Evolutionary conservation across 225 moss, liverwort and hornwort genomes (phyloP).

Genomic region (Rhytidiadelphus loreus): DNA sequence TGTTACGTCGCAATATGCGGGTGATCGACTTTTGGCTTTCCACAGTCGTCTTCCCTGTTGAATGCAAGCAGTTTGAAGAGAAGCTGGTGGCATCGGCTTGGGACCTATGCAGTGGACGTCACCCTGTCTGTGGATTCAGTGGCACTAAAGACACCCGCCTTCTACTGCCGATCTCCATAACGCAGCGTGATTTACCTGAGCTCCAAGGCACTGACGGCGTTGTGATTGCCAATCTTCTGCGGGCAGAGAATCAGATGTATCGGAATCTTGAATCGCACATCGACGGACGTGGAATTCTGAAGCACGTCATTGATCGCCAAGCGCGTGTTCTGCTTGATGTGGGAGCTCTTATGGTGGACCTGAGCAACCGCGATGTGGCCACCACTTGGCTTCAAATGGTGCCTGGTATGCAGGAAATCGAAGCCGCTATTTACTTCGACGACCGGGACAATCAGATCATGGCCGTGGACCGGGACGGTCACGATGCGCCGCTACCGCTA

Average conservation of each 20-base stretch:
- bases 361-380: constrained; percentile 20
- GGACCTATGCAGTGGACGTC: constrained; percentile 2
- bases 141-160: constrained; percentile 30
- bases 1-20: constrained; percentile 15
- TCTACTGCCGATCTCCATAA: constrained; percentile 14
- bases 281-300: background rate
- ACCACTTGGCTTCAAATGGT: background rate
- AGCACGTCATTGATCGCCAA: background rate
- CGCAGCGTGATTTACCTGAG: background rate
- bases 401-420: background rate
- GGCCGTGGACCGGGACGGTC: constrained; percentile 6
- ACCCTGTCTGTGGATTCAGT: constrained; percentile 17
- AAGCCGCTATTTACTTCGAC: constrained; percentile 15
- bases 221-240: constrained; percentile 10
- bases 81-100: constrained; percentile 28
- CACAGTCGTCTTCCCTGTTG: background rate
- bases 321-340: constrained; percentile 30
- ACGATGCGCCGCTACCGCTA: background rate
- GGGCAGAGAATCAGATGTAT: background rate
- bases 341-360: constrained; percentile 21
- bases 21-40: constrained; percentile 35
- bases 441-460: constrained; percentile 11
- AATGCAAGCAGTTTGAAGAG: constrained; percentile 14
- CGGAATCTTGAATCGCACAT: background rate
- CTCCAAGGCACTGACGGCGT: constrained; percentile 16